Percentiles rank a stretch among this genome's conserved stretches.
These are phyloP conservation scores for Ustulina deusta DNA, from an alignment of 2,329 filamentous ascomycete species.

Conservation along the genomic window DNA sequence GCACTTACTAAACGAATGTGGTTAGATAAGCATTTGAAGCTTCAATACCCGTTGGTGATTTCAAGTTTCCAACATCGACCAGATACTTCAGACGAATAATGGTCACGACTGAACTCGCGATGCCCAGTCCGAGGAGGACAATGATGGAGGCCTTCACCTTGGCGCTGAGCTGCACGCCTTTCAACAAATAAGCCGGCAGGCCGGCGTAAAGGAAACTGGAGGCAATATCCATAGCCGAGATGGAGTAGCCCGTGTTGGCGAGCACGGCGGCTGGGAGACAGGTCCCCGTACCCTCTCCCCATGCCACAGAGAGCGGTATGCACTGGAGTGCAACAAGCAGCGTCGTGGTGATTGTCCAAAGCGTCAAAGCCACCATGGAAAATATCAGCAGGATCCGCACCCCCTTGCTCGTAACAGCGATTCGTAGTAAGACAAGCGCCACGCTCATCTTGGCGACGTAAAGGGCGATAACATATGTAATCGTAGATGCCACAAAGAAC, in stretches of 20 bases:
- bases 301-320: constrained; percentile 36
- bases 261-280: constrained; percentile 38
- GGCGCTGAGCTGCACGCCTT: constrained; percentile 38
- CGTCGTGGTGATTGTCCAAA: constrained; percentile 39
- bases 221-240: constrained; percentile 42
- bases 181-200: constrained; percentile 35
- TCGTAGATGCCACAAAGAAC: constrained; percentile 40
- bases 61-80: constrained; percentile 37
- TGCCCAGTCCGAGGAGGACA: constrained; percentile 37
- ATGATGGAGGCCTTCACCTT: constrained; percentile 39
- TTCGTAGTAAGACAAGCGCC: constrained; percentile 38
- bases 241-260: constrained; percentile 41
- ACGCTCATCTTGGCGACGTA: constrained; percentile 41
- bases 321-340: constrained; percentile 40
- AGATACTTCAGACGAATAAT: constrained; percentile 42
- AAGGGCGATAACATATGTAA: constrained; percentile 40
- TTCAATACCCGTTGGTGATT: constrained; percentile 37
- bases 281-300: constrained; percentile 37
- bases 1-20: constrained; percentile 43
- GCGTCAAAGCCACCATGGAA: constrained; percentile 35
- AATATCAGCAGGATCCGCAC: constrained; percentile 34
- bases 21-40: constrained; percentile 40
- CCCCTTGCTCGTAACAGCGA: constrained; percentile 39
- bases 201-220: constrained; percentile 39
- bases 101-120: constrained; percentile 41